These are phyloP conservation scores for Sphagnum magellanicum DNA, from an alignment of 228 moss, liverwort and hornwort species.

Conservation along the genomic window DNA sequence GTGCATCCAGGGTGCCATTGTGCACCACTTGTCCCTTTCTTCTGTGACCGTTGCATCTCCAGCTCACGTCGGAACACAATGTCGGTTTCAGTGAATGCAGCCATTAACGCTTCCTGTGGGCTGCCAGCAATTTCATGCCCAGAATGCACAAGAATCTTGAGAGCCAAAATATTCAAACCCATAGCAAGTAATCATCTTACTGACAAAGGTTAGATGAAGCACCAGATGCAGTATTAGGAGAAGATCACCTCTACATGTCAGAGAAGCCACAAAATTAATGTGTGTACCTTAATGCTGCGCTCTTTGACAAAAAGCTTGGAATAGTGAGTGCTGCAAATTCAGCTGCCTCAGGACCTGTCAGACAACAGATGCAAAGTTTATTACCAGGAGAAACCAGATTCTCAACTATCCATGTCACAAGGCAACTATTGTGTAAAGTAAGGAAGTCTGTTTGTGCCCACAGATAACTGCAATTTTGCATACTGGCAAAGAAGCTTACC, in stretches of 20 bases:
- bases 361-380: background rate
- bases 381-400: background rate
- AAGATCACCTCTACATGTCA: no score
- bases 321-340: constrained; percentile 56
- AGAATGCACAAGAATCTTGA: background rate
- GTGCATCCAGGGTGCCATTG: constrained; percentile 77
- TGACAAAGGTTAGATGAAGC: no score
- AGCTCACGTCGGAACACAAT: constrained; percentile 50
- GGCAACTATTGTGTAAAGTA: background rate
- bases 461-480: background rate
- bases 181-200: no score
- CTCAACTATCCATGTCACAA: background rate
- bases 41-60: constrained; percentile 25
- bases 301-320: constrained; percentile 39
- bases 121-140: constrained; percentile 9
- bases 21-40: constrained; percentile 37
- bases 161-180: no score
- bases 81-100: constrained; percentile 47
- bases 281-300: constrained; percentile 28
- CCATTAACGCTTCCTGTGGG: constrained; percentile 40
- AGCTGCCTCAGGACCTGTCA: constrained; percentile 61
- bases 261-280: no score
- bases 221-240: no score
- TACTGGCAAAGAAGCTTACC: constrained; percentile 15
- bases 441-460: background rate